Base-by-base conservation (phyloP, 2,329 filamentous ascomycete genomes). In the Chaetomium sp. region DNA sequence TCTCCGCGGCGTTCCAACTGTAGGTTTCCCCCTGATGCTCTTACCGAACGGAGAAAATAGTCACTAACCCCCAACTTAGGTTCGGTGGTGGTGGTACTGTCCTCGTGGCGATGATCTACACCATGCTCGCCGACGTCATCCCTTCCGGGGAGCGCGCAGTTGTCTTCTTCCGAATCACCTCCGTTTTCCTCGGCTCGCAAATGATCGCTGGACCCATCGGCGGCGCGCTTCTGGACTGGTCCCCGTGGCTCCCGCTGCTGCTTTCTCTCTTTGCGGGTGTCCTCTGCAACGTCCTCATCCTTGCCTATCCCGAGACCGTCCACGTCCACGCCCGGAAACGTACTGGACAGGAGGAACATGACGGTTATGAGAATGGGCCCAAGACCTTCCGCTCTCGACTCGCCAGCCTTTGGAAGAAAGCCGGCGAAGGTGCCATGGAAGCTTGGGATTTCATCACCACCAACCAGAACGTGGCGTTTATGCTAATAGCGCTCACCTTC, bases 221-320 rank as follows among this genome's bases (percentile, higher is more conserved):
- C 5, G 76, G 73, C 6, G 65, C 67, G 34, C 63, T 79, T 5
- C 68, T 79, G 52, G 59, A 65, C 19, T 60, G 68, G 33, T 65
- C 70, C 42, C 67, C 71, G 0, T 78, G 75, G 75, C 45, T 73
- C 0, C 66, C 74, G 1, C 66, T 77, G 19, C 63, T 70, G 60
- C 60, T 71, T 1, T 68, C 71, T 3, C 64, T 72, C 5, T 65
- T 52, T 1, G 55, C 70, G 10, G 57, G 72, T 11, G 7, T 67
- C 1, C 10, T 71, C 1, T 66, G 67, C 5, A 65, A 68, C 1
- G 9, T 68, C 0, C 57, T 69, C 1, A 57, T 70, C 1, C 58
- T 70, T 1, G 54, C 71, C 12, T 62, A 77, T 0, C 76, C 76
- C 0, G 76, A 78, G 65, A 79, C 76, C 1, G 64, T 76, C 11